Conservation (phyloP, 306 rosid species). For the Begonia loranthoides region DNA sequence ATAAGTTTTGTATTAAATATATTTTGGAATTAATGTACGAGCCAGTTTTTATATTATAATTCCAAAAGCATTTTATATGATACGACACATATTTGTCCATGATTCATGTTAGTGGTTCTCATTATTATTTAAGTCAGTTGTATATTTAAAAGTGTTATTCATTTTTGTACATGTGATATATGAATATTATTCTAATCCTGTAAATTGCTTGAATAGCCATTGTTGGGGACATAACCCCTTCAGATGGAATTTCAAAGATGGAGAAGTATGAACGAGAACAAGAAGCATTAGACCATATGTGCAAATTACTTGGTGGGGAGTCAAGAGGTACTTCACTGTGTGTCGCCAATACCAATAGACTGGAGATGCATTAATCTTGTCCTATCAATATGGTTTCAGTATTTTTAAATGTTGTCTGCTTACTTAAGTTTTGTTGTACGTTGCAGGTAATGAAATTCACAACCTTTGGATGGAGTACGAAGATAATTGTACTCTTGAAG, state of each 20-base stretch:
- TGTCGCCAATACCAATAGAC: too few species aligned
- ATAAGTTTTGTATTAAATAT: too few species aligned
- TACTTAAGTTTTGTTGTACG: constrained; percentile 6
- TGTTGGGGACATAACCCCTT: constrained; percentile 88
- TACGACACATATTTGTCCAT: too few species aligned
- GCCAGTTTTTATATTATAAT: too few species aligned
- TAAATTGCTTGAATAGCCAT: constrained; percentile 38
- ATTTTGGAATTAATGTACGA: too few species aligned
- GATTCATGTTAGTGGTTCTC: too few species aligned
- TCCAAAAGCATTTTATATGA: too few species aligned
- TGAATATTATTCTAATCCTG: background rate
- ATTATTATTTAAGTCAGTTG: too few species aligned
- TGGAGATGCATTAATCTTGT: too few species aligned
- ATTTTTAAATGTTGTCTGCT: constrained; percentile 10
- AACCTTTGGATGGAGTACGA: constrained; percentile 86
- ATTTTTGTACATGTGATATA: too few species aligned
- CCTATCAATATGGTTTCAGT: background rate
- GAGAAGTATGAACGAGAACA: constrained; percentile 62
- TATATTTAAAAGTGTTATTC: too few species aligned
- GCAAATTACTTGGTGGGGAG: constrained; percentile 91
- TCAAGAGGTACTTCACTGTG: constrained; percentile 32
- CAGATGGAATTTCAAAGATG: constrained; percentile 64
- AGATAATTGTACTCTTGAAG: constrained; percentile 62
- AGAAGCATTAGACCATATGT: constrained; percentile 79
- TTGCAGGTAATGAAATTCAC: constrained; percentile 62